phyloP scores from a whole-genome alignment of 2,329 filamentous ascomycete species.

The Samsoniella hepiali region DNA sequence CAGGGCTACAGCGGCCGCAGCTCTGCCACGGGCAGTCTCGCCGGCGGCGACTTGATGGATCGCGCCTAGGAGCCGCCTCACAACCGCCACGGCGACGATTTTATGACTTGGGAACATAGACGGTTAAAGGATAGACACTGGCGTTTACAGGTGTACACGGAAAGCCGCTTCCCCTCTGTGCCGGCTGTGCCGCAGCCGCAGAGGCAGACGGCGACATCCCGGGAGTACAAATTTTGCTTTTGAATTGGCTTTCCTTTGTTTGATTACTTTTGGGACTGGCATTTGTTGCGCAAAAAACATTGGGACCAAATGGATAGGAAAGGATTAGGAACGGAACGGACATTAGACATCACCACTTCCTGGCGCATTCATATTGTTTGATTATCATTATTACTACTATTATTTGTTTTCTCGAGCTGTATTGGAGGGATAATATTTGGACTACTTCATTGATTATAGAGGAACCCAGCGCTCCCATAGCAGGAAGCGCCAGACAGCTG shows the following conservation, averaged over 20 bases:
- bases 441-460: conserved; percentile 22
- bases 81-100: conserved; percentile 32
- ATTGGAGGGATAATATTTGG: conserved; percentile 21
- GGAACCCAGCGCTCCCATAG: neutral
- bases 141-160: conserved; percentile 32
- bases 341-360: conserved; percentile 24
- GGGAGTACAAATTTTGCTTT: conserved; percentile 11
- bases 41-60: conserved; percentile 66
- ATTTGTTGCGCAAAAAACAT: conserved; percentile 9
- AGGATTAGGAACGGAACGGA: conserved; percentile 16
- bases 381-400: conserved; percentile 14
- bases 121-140: conserved; percentile 35
- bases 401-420: conserved; percentile 9
- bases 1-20: conserved; percentile 71
- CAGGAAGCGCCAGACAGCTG: neutral
- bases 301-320: conserved; percentile 10
- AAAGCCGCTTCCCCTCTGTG: neutral
- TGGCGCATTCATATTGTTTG: conserved; percentile 19
- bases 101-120: conserved; percentile 41
- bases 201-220: neutral
- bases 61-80: conserved; percentile 37
- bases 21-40: conserved; percentile 73
- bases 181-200: conserved; percentile 3
- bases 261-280: conserved; percentile 4
- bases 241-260: conserved; percentile 3